A percentile compares a stretch with the other conserved stretches of the same genome.
phyloP scores from a whole-genome alignment of 208 protist genomes.

The Acanthamoeba lugdunensis region DNA sequence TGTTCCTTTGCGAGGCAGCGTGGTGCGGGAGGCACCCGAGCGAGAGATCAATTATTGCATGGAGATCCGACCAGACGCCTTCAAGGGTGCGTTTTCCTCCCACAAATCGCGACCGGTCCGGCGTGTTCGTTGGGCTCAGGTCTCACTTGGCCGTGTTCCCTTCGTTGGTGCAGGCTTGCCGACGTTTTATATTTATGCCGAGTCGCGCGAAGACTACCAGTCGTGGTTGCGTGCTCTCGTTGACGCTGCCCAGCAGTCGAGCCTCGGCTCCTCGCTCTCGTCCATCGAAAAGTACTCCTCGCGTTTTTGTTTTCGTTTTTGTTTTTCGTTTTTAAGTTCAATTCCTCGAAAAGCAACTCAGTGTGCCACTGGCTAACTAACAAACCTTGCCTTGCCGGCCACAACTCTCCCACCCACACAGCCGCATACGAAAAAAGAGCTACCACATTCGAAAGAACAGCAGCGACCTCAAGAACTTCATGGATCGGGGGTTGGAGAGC shows the following conservation, averaged over 20 bases:
- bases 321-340: background rate
- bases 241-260: constrained; percentile 24
- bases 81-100: constrained; percentile 13
- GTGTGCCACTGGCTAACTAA: background rate
- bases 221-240: background rate
- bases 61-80: constrained; percentile 64
- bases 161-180: background rate
- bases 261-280: background rate
- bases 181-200: constrained; percentile 36
- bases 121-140: background rate
- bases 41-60: constrained; percentile 53
- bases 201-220: constrained; percentile 25
- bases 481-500: constrained; percentile 19
- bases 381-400: background rate
- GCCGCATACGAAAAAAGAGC: constrained; percentile 22
- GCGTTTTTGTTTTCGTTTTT: background rate
- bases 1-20: constrained; percentile 39
- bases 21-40: constrained; percentile 58
- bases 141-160: background rate
- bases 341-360: background rate
- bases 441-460: constrained; percentile 60
- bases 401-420: background rate
- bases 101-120: no score
- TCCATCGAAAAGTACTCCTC: constrained; percentile 7
- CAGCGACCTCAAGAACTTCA: constrained; percentile 9